phyloP scores from a whole-genome alignment of 2,329 filamentous ascomycete genomes.

The Ceratocystis colombiana region DNA sequence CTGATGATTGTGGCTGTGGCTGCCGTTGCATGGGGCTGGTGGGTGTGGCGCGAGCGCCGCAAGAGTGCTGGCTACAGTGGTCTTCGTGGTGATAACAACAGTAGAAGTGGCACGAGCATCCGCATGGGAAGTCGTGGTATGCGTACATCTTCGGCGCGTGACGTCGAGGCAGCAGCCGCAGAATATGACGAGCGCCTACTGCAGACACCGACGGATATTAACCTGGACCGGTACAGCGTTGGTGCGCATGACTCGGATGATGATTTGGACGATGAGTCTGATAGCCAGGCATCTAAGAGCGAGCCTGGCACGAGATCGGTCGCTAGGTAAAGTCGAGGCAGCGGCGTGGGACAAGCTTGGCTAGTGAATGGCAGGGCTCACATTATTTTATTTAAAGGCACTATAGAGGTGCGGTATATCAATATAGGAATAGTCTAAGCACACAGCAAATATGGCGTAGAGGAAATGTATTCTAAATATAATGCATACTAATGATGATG shows the following conservation, averaged over 20 bases:
- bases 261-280: conserved; percentile 30
- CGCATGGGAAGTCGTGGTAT: conserved; percentile 29
- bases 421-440: not conserved
- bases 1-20: conserved; percentile 70
- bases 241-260: conserved; percentile 47
- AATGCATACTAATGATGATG: conserved; percentile 12
- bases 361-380: not conserved
- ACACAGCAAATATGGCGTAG: not conserved
- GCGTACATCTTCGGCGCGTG: conserved; percentile 31
- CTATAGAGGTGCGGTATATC: not conserved
- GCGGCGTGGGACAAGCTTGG: not conserved
- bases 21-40: conserved; percentile 64
- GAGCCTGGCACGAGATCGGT: not conserved
- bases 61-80: conserved; percentile 47
- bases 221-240: conserved; percentile 45
- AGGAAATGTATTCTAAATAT: conserved; percentile 16
- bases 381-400: not conserved
- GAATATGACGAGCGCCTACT: conserved; percentile 53
- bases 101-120: conserved; percentile 29
- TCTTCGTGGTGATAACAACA: conserved; percentile 34
- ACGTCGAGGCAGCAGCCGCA: conserved; percentile 54
- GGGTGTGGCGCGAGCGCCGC: conserved; percentile 53
- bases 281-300: conserved; percentile 29
- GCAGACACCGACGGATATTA: conserved; percentile 37
- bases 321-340: not conserved